Percentiles rank a stretch among this genome's conserved stretches.
phyloP scores from a whole-genome alignment of 1,139 yeast species.

The Scheffersomyces titani region DNA sequence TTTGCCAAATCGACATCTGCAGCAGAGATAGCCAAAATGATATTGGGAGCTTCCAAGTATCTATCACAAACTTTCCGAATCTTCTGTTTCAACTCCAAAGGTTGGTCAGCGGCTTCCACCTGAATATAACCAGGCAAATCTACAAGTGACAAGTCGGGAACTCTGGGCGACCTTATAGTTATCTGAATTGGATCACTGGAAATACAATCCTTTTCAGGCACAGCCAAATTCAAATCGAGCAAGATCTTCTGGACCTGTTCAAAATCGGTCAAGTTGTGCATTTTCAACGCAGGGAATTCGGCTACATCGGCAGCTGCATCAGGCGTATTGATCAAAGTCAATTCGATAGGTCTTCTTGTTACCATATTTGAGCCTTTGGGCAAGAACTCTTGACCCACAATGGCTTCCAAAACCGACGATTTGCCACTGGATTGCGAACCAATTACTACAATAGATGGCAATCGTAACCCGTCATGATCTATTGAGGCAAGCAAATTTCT shows the following conservation, averaged over 20 bases:
- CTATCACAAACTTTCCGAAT: conserved; percentile 80
- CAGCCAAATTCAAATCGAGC: conserved; percentile 88
- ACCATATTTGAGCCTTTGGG: conserved; percentile 98
- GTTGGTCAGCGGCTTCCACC: conserved; percentile 96
- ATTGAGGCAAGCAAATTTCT: conserved; percentile 75
- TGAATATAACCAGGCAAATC: conserved; percentile 98
- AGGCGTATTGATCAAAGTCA: conserved; percentile 87
- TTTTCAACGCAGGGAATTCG: conserved; percentile 88
- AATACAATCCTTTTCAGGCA: conserved; percentile 80
- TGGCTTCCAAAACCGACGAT: conserved; percentile 88
- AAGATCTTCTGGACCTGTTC: conserved; percentile 82
- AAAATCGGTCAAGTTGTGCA: conserved; percentile 83
- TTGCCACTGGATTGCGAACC: conserved; percentile 98
- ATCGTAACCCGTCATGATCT: conserved; percentile 75
- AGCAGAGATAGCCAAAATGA: conserved; percentile 92
- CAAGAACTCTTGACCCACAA: conserved; percentile 91
- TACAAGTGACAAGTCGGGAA: conserved; percentile 91
- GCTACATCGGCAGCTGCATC: conserved; percentile 83
- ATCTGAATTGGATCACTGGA: conserved; percentile 91
- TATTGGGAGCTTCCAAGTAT: conserved; percentile 88
- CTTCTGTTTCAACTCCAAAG: conserved; percentile 74
- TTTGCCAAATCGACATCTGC: conserved; percentile 98
- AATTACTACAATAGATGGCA: conserved; percentile 94
- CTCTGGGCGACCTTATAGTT: conserved; percentile 85
- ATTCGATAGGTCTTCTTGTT: conserved; percentile 90